Evolutionary conservation across 202 grass and related monocot genomes (phyloP).

Genomic region (Schoenoplectus tabernaemontani): DNA sequence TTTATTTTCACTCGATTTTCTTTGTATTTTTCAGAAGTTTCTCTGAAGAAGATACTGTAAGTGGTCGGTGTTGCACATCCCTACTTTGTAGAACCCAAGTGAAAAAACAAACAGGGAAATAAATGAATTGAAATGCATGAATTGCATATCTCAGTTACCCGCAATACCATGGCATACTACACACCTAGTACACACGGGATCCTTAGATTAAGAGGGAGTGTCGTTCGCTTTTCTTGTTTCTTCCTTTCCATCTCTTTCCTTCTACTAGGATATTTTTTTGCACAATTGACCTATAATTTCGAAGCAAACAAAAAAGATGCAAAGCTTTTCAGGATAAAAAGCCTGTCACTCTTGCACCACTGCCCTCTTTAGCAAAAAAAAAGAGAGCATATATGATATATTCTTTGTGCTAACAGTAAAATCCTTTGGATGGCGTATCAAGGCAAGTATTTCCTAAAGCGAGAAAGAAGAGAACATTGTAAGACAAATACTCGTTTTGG

Average conservation of each 20-base stretch:
- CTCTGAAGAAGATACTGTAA: too few relatives aligned
- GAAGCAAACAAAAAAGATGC: slow-evolving; percentile 51
- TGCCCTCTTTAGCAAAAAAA: neutral
- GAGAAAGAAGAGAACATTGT: slow-evolving; percentile 16
- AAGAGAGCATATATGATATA: slow-evolving; percentile 17
- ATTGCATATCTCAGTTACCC: too few relatives aligned
- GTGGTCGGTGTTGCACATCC: too few relatives aligned
- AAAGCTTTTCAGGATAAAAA: slow-evolving; percentile 45
- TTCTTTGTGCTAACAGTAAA: slow-evolving; percentile 24
- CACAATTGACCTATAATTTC: slow-evolving; percentile 37
- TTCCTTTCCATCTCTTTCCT: slow-evolving; percentile 3
- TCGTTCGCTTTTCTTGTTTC: neutral
- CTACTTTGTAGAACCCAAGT: too few relatives aligned
- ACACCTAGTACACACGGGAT: neutral
- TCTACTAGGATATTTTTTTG: neutral
- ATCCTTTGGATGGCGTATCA: slow-evolving; percentile 14
- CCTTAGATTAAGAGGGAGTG: neutral
- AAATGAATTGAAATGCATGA: too few relatives aligned
- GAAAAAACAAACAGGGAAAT: too few relatives aligned
- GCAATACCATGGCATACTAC: too few relatives aligned
- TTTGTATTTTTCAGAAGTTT: too few relatives aligned
- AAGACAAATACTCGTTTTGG: neutral
- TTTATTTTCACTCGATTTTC: too few relatives aligned
- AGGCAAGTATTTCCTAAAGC: slow-evolving; percentile 21
- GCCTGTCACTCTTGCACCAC: slow-evolving; percentile 18